Percentiles rank a stretch among this genome's conserved stretches.
These are phyloP conservation scores for Erythrophleum fordii DNA, from an alignment of 306 rosid genomes.

Conservation along the genomic window DNA sequence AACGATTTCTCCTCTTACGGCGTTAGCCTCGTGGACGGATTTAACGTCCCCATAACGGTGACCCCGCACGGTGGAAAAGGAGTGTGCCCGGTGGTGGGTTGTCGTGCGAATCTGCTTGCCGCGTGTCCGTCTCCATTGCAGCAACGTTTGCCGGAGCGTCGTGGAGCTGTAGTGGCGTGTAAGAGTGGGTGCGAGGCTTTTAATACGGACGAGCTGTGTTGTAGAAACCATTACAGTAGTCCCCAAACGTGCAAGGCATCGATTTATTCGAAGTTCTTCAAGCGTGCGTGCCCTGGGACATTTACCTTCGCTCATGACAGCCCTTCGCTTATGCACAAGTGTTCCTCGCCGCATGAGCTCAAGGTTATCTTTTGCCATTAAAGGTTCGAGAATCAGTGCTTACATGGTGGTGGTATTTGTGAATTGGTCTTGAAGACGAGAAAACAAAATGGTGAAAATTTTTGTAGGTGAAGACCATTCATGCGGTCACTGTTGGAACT, in stretches of 20 bases:
- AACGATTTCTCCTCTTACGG: slow-evolving; percentile 57
- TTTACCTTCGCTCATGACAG: slow-evolving; percentile 70
- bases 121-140: slow-evolving; percentile 51
- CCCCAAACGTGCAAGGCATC: slow-evolving; percentile 59
- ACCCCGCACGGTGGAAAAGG: slow-evolving; percentile 65
- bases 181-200: slow-evolving; percentile 91
- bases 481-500: too few species aligned
- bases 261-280: slow-evolving; percentile 60
- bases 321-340: slow-evolving; percentile 79
- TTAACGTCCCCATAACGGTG: slow-evolving; percentile 57
- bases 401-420: too few species aligned
- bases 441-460: too few species aligned
- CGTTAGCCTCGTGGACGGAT: slow-evolving; percentile 73
- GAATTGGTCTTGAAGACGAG: too few species aligned
- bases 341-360: slow-evolving; percentile 85
- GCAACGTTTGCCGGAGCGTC: slow-evolving; percentile 26
- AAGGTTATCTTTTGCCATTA: slow-evolving; percentile 87
- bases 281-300: slow-evolving; percentile 71
- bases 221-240: slow-evolving; percentile 66
- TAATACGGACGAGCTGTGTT: slow-evolving; percentile 63
- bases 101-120: slow-evolving; percentile 52
- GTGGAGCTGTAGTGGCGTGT: slow-evolving; percentile 56
- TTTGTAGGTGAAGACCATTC: too few species aligned
- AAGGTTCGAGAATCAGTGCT: not conserved
- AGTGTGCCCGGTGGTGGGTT: slow-evolving; percentile 58